Evolutionary conservation across 208 protist species (phyloP), one percentile per base, ranked within the genome.

Genomic region (Plasmodiophora brassicae): DNA sequence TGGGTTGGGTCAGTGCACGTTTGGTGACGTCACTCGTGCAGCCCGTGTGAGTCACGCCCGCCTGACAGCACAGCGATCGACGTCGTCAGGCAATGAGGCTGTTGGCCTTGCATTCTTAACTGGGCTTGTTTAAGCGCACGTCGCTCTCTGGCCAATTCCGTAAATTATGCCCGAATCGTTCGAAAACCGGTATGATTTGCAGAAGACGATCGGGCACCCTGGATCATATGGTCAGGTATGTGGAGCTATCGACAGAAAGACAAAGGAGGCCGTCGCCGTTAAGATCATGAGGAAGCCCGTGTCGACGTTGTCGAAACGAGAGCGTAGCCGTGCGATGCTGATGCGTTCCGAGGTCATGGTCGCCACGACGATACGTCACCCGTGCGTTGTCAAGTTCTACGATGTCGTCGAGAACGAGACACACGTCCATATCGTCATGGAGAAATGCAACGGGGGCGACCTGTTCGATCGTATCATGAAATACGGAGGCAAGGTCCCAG

Each of bases 221-320:
- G 65, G 65, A 78, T 78, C 65, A 32, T 78, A 78, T 78, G 65
- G 65, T 38, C 10, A 78, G 41, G 65, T 78, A 14, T 38, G n/a
- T 32, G 5, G 32, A 5, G 65, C n/a, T 32, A 5, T 78, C 5
- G 32, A 38, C n/a, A 5, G n/a, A 5, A n/a, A 32, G 41, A 36
- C 65, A 8, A 32, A 32, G 32, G 32, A 38, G 20, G 5, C 5
- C 10, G 32, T 78, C 32, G 65, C 65, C n/a, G 65, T 78, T 32
- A 78, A 78, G 65, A 78, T 78, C n/a, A 78, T 78, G 65, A 78
- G 41, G 65, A 78, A 78, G n/a, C 65, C 65, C 10, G 5, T 32
- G 5, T 38, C 5, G 20, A 5, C 20, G n/a, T 44, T 32, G 5
- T 36, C 65, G 14, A 5, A 38, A 78, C 65, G n/a, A 8, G 65